Conservation (phyloP, 2,329 filamentous ascomycete genomes). For the Claviceps sp. region DNA sequence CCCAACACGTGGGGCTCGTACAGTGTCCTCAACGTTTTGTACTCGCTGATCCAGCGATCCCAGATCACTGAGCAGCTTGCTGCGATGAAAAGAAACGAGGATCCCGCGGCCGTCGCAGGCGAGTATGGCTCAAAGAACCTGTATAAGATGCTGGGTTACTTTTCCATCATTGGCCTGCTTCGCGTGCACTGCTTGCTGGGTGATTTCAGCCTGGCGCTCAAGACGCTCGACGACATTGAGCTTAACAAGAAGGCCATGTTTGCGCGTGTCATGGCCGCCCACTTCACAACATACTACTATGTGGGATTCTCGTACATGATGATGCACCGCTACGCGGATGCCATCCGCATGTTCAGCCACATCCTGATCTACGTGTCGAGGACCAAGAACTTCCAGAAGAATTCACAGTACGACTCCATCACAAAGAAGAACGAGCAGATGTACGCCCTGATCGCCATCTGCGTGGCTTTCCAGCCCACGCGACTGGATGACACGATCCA, state of each 20-base stretch:
- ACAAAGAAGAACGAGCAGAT: conserved; percentile 99
- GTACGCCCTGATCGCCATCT: conserved; percentile 98
- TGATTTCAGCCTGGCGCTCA: conserved; percentile 94
- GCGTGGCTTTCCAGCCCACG: conserved; percentile 94
- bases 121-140: conserved; percentile 91
- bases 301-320: conserved; percentile 99
- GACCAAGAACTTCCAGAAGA: conserved; percentile 99
- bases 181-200: conserved; percentile 92
- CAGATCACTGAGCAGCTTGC: conserved; percentile 96
- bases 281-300: conserved; percentile 99
- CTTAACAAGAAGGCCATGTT: conserved; percentile 99
- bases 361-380: conserved; percentile 97
- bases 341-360: conserved; percentile 99
- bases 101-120: conserved; percentile 74
- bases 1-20: conserved; percentile 99
- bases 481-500: conserved; percentile 98
- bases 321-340: conserved; percentile 98
- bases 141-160: conserved; percentile 98
- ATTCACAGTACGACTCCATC: conserved; percentile 93
- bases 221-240: conserved; percentile 98
- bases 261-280: conserved; percentile 95
- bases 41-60: conserved; percentile 95
- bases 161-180: conserved; percentile 94
- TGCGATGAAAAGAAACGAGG: conserved; percentile 88
- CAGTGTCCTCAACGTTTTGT: conserved; percentile 96